These are phyloP conservation scores for Mucuna pruriens DNA, from an alignment of 306 rosid species.

Conservation along the genomic window DNA sequence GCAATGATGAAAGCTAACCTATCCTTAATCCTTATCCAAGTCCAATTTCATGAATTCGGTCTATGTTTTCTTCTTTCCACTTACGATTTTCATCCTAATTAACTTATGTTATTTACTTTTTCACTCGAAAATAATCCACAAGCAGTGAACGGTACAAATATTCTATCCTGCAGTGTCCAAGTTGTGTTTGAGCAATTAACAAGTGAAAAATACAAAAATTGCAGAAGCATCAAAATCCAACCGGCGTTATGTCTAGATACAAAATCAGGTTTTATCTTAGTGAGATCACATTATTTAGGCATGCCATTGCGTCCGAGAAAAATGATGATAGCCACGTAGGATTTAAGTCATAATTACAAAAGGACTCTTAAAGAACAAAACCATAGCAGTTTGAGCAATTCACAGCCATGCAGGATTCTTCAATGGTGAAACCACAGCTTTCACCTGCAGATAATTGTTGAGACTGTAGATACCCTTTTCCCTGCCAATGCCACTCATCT, in stretches of 20 bases:
- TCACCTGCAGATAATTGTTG: slow-evolving; percentile 57
- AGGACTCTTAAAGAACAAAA: background rate
- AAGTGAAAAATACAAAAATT: background rate
- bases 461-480: slow-evolving; percentile 70
- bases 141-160: background rate
- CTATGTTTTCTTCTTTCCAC: background rate
- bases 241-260: background rate
- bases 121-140: background rate
- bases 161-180: background rate
- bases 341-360: background rate
- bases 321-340: background rate
- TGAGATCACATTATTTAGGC: background rate
- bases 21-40: background rate
- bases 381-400: background rate
- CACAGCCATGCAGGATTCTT: slow-evolving; percentile 60
- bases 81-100: background rate
- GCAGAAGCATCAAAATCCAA: background rate
- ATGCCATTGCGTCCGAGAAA: background rate
- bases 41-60: background rate
- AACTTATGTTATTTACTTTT: background rate
- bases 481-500: slow-evolving; percentile 76
- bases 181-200: background rate
- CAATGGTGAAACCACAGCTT: slow-evolving; percentile 63
- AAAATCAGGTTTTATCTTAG: background rate
- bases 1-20: background rate